A percentile compares a stretch with the other conserved stretches of the same genome.
Evolutionary conservation across 2,329 filamentous ascomycete genomes (phyloP).

Genomic region (Alternaria rosae): DNA sequence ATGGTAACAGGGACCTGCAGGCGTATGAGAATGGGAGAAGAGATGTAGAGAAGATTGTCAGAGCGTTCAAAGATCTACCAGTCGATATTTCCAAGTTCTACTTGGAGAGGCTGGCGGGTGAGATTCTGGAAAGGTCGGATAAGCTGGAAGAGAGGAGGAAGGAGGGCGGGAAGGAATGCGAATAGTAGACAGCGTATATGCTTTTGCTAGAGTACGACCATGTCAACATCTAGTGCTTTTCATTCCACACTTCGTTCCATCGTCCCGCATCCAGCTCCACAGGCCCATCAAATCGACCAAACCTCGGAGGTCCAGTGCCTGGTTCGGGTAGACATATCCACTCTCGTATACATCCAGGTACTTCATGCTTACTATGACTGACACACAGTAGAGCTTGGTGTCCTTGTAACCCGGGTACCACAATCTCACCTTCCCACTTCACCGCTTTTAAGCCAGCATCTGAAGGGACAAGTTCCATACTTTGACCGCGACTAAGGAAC

Average conservation of each 20-base stretch:
- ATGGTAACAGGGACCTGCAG: conserved; percentile 84
- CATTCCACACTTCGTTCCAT: conserved; percentile 66
- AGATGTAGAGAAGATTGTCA: conserved; percentile 72
- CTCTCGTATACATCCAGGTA: conserved; percentile 81
- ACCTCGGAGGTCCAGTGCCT: conserved; percentile 69
- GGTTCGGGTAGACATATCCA: conserved; percentile 87
- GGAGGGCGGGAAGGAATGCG: background rate
- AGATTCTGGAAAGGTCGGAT: conserved; percentile 60
- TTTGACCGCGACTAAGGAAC: conserved; percentile 69
- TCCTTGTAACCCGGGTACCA: conserved; percentile 68
- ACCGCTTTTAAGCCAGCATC: conserved; percentile 33
- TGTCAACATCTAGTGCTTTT: background rate
- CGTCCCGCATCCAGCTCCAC: conserved; percentile 63
- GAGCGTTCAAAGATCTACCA: conserved; percentile 70
- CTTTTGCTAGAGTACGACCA: background rate
- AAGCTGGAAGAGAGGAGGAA: conserved; percentile 21
- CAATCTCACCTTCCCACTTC: conserved; percentile 60
- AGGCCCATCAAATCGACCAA: conserved; percentile 69
- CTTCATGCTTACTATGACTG: conserved; percentile 88
- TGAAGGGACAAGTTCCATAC: conserved; percentile 47
- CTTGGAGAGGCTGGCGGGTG: conserved; percentile 72
- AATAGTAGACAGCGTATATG: background rate
- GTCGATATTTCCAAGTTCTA: conserved; percentile 76
- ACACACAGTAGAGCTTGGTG: conserved; percentile 89
- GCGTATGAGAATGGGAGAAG: conserved; percentile 82